phyloP scores from a whole-genome alignment of 2,329 filamentous ascomycete species.

The Ceratocystis ficicola region DNA sequence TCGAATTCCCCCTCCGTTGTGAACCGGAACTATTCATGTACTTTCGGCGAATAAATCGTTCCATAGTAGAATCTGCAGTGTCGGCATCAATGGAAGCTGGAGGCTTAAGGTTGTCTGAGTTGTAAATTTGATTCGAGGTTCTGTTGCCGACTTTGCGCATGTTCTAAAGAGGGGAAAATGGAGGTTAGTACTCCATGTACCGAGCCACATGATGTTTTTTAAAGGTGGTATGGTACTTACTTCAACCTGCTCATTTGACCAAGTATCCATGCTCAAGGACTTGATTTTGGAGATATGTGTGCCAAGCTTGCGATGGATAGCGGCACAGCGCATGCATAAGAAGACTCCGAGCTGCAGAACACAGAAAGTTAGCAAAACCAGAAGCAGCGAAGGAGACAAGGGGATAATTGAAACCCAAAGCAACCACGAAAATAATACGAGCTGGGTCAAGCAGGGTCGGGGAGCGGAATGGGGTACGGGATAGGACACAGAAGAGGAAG shows the following conservation, averaged over 20 bases:
- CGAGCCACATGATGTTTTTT: background rate
- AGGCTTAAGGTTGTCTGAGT: constrained; percentile 69
- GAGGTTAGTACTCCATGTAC: constrained; percentile 1
- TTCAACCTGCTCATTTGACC: constrained; percentile 92
- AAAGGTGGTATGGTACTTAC: constrained; percentile 39
- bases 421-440: background rate
- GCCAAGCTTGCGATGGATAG: constrained; percentile 88
- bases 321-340: constrained; percentile 92
- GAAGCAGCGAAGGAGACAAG: background rate
- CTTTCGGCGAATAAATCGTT: constrained; percentile 88
- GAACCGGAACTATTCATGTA: constrained; percentile 51
- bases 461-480: background rate
- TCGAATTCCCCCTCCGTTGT: constrained; percentile 32
- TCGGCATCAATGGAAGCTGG: constrained; percentile 82
- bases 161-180: constrained; percentile 43
- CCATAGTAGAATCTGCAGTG: constrained; percentile 87
- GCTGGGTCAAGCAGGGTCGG: background rate
- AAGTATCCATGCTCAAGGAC: constrained; percentile 95
- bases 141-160: constrained; percentile 90
- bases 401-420: background rate
- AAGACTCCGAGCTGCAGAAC: constrained; percentile 72
- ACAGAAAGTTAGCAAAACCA: background rate
- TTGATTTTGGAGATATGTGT: constrained; percentile 99
- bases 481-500: background rate
- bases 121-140: constrained; percentile 77